These are phyloP conservation scores for Naematelia aurantialba DNA, from an alignment of 768 basidiomycete species.

Conservation along the genomic window DNA sequence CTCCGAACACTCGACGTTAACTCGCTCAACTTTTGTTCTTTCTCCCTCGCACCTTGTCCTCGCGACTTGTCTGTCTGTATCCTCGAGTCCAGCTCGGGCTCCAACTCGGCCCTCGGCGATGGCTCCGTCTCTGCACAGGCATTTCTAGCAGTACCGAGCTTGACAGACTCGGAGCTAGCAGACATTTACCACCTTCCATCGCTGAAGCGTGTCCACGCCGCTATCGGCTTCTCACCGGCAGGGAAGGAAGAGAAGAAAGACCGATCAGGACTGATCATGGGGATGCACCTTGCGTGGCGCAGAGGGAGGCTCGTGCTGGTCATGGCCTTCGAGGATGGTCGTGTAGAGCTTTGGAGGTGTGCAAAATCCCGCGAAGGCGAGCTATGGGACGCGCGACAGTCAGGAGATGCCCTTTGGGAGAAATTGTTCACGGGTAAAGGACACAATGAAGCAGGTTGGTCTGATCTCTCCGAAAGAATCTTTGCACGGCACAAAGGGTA, in stretches of 20 bases:
- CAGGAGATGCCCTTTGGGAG: constrained; percentile 39
- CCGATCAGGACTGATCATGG: constrained; percentile 67
- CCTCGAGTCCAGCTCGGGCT: constrained; percentile 1
- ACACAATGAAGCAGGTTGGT: constrained; percentile 53
- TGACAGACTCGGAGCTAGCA: constrained; percentile 79
- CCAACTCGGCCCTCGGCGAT: no score
- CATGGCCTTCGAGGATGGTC: constrained; percentile 79
- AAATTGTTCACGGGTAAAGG: constrained; percentile 45
- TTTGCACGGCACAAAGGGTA: neutral
- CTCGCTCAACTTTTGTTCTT: constrained; percentile 87
- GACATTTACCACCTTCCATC: constrained; percentile 81
- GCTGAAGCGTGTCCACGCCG: constrained; percentile 70
- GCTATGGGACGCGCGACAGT: constrained; percentile 12
- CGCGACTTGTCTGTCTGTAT: constrained; percentile 6
- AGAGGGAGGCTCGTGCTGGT: constrained; percentile 58
- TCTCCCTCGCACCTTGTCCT: constrained; percentile 62
- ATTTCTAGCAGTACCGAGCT: constrained; percentile 75
- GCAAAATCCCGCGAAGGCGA: constrained; percentile 4
- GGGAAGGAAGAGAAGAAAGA: neutral
- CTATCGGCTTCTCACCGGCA: constrained; percentile 58
- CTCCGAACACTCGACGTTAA: constrained; percentile 80
- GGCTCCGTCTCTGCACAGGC: no score
- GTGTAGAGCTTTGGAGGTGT: constrained; percentile 60
- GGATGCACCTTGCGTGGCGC: constrained; percentile 58
- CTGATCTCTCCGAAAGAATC: neutral